Evolutionary conservation across 352 stramenopile genomes (phyloP).

Genomic region (Pythium periplocum): DNA sequence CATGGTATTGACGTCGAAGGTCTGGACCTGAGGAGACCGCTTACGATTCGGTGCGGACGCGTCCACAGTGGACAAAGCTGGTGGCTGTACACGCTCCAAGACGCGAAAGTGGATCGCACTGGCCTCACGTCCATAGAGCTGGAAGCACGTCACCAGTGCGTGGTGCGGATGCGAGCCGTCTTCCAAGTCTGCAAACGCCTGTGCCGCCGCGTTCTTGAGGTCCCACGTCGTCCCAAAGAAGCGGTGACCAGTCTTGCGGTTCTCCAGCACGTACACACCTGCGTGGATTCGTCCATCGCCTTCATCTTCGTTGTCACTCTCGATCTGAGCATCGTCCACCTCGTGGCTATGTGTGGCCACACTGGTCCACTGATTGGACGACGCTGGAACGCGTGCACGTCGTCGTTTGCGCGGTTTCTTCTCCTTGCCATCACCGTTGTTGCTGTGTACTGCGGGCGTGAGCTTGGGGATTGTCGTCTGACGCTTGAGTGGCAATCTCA

Average conservation of each 20-base stretch:
- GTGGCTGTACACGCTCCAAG: conserved; percentile 38
- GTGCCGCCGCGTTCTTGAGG: conserved; percentile 42
- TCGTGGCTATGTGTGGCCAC: neutral
- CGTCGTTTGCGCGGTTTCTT: too few species aligned
- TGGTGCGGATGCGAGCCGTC: conserved; percentile 36
- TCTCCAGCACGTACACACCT: conserved; percentile 63
- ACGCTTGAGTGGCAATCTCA: too few species aligned
- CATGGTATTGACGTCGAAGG: conserved; percentile 53
- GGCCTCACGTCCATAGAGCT: conserved; percentile 32
- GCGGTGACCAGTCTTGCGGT: conserved; percentile 48
- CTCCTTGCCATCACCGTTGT: too few species aligned
- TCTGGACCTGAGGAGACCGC: neutral
- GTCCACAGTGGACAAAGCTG: conserved; percentile 3
- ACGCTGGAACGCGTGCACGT: neutral
- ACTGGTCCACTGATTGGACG: conserved; percentile 26
- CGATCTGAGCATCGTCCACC: neutral
- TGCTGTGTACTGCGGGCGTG: too few species aligned
- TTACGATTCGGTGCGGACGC: too few species aligned
- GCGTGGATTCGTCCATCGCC: conserved; percentile 41
- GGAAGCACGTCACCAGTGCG: conserved; percentile 35
- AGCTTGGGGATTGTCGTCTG: too few species aligned
- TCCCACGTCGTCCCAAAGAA: conserved; percentile 75
- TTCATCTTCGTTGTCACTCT: conserved; percentile 8
- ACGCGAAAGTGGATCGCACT: conserved; percentile 48
- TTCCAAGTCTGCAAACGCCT: conserved; percentile 42